Conservation (phyloP, 1,139 yeast genomes). For the Geotrichum macrosporum region DNA sequence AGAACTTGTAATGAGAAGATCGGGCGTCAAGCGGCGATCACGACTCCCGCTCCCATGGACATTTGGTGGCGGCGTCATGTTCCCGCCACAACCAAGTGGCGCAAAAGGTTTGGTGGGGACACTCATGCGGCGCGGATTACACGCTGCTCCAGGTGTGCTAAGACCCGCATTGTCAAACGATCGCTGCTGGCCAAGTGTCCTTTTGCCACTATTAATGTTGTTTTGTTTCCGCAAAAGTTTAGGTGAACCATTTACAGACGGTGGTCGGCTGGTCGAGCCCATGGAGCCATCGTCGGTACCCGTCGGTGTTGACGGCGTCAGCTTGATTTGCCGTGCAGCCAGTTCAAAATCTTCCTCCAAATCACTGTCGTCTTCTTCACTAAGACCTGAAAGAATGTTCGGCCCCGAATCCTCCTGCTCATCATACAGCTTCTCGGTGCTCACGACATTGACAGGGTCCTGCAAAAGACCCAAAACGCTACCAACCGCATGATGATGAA, state of each 20-base stretch:
- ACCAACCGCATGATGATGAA: constrained; percentile 3
- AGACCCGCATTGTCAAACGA: constrained; percentile 4
- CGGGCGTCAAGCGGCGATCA: no score
- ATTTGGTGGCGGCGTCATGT: neutral
- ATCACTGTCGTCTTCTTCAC: constrained; percentile 39
- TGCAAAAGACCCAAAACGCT: constrained; percentile 3
- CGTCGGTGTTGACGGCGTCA: constrained; percentile 23
- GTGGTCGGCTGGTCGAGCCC: constrained; percentile 21
- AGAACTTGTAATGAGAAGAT: no score
- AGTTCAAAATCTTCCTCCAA: constrained; percentile 38
- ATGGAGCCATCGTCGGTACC: constrained; percentile 21
- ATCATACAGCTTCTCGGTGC: neutral
- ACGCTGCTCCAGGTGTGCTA: neutral
- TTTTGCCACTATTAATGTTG: no score
- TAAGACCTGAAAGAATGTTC: constrained; percentile 23
- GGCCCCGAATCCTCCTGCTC: constrained; percentile 8
- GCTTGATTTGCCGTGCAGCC: constrained; percentile 34
- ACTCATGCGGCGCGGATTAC: constrained; percentile 18
- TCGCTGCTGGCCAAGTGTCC: constrained; percentile 16
- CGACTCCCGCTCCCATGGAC: no score
- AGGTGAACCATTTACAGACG: constrained; percentile 26
- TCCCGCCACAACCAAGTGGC: constrained; percentile 5
- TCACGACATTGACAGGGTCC: neutral
- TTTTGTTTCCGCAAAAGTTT: constrained; percentile 19
- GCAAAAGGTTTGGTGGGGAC: constrained; percentile 2